Evolutionary conservation across 108 stramenopile genomes (phyloP).

Genomic region (Pseudonitzschia multiseries): DNA sequence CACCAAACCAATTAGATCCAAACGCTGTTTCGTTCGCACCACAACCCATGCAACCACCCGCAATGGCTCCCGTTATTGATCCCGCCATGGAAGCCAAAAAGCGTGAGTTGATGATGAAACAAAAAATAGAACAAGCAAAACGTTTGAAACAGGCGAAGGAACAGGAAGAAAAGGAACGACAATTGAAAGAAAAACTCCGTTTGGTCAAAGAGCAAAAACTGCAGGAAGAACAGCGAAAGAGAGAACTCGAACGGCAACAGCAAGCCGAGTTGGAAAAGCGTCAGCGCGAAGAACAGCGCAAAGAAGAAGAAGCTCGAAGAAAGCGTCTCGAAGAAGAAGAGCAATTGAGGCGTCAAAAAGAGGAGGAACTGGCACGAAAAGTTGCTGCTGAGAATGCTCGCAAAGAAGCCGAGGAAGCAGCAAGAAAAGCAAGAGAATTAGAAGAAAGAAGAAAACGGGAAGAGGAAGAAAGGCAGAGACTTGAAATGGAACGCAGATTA

Average conservation of each 20-base stretch:
- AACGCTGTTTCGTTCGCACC: background rate
- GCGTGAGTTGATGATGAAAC: constrained; percentile 28
- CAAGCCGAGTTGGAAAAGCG: constrained; percentile 19
- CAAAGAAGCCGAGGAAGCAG: constrained; percentile 31
- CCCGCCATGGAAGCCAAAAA: constrained; percentile 16
- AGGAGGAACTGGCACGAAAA: constrained; percentile 3
- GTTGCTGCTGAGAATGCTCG: constrained; percentile 15
- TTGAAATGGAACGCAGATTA: constrained; percentile 8
- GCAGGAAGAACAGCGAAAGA: constrained; percentile 1
- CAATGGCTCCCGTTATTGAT: constrained; percentile 17
- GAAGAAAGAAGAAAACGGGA: constrained; percentile 13
- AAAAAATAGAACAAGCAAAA: constrained; percentile 27
- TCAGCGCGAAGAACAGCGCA: constrained; percentile 11
- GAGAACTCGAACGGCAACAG: constrained; percentile 12
- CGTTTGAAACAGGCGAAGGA: constrained; percentile 18
- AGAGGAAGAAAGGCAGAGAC: constrained; percentile 18
- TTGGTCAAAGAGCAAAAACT: constrained; percentile 25
- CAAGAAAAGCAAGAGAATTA: constrained; percentile 19
- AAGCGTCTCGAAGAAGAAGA: constrained; percentile 23
- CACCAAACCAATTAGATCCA: constrained; percentile 9
- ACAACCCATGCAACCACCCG: background rate
- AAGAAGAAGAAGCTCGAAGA: constrained; percentile 2
- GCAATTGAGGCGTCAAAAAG: constrained; percentile 14
- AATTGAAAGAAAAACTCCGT: background rate
- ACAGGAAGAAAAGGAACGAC: constrained; percentile 22